A percentile compares a stretch with the other conserved stretches of the same genome.
Evolutionary conservation across 345 rosid species (phyloP).

Genomic region (Cardamine resedifolia): DNA sequence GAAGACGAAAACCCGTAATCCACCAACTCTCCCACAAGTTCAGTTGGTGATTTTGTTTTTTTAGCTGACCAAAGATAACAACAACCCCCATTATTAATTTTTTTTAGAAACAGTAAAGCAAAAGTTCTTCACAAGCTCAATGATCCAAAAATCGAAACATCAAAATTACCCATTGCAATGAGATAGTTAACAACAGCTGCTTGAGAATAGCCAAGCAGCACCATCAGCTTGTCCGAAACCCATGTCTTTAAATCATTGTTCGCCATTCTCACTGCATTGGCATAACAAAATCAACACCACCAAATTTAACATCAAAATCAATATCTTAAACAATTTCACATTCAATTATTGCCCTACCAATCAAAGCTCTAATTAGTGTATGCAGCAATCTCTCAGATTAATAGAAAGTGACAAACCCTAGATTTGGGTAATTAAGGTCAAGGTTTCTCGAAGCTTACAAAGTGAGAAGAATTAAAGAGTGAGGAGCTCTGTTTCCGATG

Average conservation of each 20-base stretch:
- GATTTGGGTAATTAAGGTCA: conserved; percentile 17
- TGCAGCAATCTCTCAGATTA: too few relatives aligned
- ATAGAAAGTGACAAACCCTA: conserved; percentile 32
- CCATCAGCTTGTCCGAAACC: conserved; percentile 83
- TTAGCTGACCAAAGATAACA: conserved; percentile 59
- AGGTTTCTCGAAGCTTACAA: conserved; percentile 18
- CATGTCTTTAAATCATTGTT: conserved; percentile 59
- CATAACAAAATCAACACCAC: conserved; percentile 4
- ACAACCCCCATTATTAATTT: not conserved
- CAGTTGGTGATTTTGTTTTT: conserved; percentile 61
- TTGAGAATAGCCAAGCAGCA: conserved; percentile 74
- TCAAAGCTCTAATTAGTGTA: too few relatives aligned
- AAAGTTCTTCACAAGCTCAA: conserved; percentile 19
- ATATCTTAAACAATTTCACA: too few relatives aligned
- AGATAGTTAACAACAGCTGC: conserved; percentile 67
- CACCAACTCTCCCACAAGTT: conserved; percentile 50
- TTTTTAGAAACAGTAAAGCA: not conserved
- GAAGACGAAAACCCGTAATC: conserved; percentile 59
- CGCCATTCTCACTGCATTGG: conserved; percentile 51
- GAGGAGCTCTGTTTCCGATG: not conserved
- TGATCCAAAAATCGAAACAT: conserved; percentile 6
- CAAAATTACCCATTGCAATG: conserved; percentile 60
- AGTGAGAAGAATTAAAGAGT: conserved; percentile 7
- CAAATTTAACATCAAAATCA: too few relatives aligned
- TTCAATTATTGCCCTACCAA: not conserved